Percentiles rank a stretch among this genome's conserved stretches.
These are phyloP conservation scores for Yarrowia sp. DNA, from an alignment of 805 yeast species.

Conservation along the genomic window DNA sequence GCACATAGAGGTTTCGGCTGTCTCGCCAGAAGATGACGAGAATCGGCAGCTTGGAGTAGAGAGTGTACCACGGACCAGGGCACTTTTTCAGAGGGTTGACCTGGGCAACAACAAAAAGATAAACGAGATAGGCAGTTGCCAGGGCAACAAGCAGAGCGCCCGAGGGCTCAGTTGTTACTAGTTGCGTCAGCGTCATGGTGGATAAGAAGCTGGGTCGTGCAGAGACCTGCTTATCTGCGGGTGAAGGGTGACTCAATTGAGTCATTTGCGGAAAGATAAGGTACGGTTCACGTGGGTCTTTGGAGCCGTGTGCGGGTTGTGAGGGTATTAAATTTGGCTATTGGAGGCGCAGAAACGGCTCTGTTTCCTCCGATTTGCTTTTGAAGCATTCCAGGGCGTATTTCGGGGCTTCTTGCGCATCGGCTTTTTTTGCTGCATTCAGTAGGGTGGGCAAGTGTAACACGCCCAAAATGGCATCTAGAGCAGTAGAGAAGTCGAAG, in stretches of 20 bases:
- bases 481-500: no score
- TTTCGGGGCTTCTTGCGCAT: no score
- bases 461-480: no score
- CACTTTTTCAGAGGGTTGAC: conserved; percentile 14
- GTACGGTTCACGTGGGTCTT: background rate
- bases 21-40: conserved; percentile 48
- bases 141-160: background rate
- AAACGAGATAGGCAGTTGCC: background rate
- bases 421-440: no score
- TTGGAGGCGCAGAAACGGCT: no score
- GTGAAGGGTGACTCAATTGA: conserved; percentile 2
- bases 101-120: background rate
- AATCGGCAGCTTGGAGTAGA: conserved; percentile 35
- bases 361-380: no score
- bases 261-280: background rate
- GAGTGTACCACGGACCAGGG: conserved; percentile 19
- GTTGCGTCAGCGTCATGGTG: background rate
- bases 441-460: no score
- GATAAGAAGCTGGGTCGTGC: background rate
- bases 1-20: conserved; percentile 50
- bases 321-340: no score
- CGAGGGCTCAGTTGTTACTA: background rate
- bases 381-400: no score
- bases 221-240: background rate
- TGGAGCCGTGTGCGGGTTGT: no score